Base-by-base conservation (phyloP, 352 stramenopile genomes). In the Thalassiosira pacifica region DNA sequence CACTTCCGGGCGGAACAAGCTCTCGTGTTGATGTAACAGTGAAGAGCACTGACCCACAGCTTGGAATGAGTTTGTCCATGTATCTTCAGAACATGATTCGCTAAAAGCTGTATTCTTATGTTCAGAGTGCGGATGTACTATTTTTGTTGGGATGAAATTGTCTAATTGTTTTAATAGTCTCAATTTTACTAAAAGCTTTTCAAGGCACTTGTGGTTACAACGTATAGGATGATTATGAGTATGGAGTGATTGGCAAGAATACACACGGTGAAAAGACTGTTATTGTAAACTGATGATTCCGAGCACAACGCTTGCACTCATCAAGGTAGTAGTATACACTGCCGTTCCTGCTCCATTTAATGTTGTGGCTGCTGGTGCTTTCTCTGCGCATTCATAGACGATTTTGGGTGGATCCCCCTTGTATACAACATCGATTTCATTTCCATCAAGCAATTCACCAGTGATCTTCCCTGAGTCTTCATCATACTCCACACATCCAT, bases 11-110 rank as follows among this genome's bases (percentile, higher is more conserved):
- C 45, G 81, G 76, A 31, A 81, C 76, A 32, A 71, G 52, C 34
- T 70, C 83, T 73, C 87, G 85, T 11, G 40, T 95, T 13, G 86
- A 93, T 76, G 76, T 94, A 22, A 95, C 92, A 26, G 85, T 95
- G 45, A 95, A 95, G 64, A 89, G 80, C 37, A 92, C 85, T 3
- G 92, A 95, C 89, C 34, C 87, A 66, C 80, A 87, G 19, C 68
- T 95, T 71, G 82, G 81, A 1, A 70, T 85, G 18, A 88, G 83
- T 64, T 79, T 95, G 70, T 85, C 90, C 0, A 84, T 95, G 67
- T 93, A 92, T 74, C 57, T 95, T 8, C 91, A 95, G 79, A 95
- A 91, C 63, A 91, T 93, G 86, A 79, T 91, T 79, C 83, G 77
- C 34, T 91, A 81, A 82, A 37, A 31, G 37, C 64, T 27, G 19